A percentile compares a stretch with the other conserved stretches of the same genome.
These are phyloP conservation scores for Phytophthora tentaculata DNA, from an alignment of 352 stramenopile genomes.

Conservation along the genomic window DNA sequence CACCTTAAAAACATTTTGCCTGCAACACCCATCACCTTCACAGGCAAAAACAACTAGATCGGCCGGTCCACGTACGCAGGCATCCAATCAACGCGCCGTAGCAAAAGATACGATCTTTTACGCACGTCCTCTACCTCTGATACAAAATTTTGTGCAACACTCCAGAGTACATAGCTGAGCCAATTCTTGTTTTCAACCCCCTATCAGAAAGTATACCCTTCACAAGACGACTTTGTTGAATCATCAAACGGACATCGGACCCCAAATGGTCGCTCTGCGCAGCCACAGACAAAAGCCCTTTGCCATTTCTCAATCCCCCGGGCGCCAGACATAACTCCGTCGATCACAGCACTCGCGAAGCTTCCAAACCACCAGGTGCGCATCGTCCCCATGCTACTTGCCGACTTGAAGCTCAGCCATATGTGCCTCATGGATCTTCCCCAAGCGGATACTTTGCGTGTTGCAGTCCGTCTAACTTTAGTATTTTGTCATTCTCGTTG, in stretches of 20 bases:
- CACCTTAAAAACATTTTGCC: conserved; percentile 14
- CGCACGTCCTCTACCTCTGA: not conserved
- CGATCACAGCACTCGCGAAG: conserved; percentile 8
- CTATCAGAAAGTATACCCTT: conserved; percentile 10
- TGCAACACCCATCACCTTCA: conserved; percentile 31
- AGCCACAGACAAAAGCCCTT: conserved; percentile 20
- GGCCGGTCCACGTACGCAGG: conserved; percentile 28
- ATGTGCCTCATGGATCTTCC: conserved; percentile 17
- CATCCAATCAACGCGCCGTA: conserved; percentile 28
- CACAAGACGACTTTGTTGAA: conserved; percentile 23
- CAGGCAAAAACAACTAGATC: conserved; percentile 14
- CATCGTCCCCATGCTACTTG: not conserved
- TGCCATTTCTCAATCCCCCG: conserved; percentile 45
- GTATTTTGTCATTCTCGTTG: not conserved
- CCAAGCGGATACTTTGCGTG: conserved; percentile 5
- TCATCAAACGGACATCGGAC: conserved; percentile 9
- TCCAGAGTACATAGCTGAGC: not conserved
- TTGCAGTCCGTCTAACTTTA: conserved; percentile 3
- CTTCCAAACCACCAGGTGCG: conserved; percentile 26
- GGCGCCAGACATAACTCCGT: conserved; percentile 28
- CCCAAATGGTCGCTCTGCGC: conserved; percentile 25
- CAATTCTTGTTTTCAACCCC: not conserved
- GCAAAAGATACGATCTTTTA: conserved; percentile 7
- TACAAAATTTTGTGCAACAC: conserved; percentile 4
- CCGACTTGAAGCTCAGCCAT: conserved; percentile 14